phyloP scores from a whole-genome alignment of 257 asterid species.

The Oldenlandia corymbosa region DNA sequence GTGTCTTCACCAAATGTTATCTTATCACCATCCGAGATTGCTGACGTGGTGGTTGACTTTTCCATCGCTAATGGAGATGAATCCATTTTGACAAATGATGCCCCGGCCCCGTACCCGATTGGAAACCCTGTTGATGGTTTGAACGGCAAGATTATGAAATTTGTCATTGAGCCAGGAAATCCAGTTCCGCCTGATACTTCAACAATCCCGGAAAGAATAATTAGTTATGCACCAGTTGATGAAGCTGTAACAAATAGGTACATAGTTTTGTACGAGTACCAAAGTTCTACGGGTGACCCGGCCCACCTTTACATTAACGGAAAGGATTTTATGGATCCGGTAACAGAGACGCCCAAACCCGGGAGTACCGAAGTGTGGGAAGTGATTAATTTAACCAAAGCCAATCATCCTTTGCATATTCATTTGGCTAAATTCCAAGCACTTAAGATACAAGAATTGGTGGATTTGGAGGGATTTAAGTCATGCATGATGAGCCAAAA shows the following conservation, averaged over 20 bases:
- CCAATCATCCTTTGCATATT: slow-evolving; percentile 15
- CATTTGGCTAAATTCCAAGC: slow-evolving; percentile 17
- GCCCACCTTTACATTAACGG: slow-evolving; percentile 11
- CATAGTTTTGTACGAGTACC: slow-evolving; percentile 8
- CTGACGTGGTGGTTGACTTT: slow-evolving; percentile 9
- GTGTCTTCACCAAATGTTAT: neutral
- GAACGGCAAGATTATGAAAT: slow-evolving; percentile 7
- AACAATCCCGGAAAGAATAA: neutral
- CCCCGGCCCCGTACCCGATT: slow-evolving; percentile 9
- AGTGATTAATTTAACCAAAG: slow-evolving; percentile 14
- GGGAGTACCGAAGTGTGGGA: slow-evolving; percentile 18
- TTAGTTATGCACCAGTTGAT: neutral
- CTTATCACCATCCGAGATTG: slow-evolving; percentile 10
- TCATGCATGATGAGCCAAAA: slow-evolving; percentile 12
- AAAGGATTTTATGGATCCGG: slow-evolving; percentile 1
- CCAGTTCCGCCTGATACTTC: neutral
- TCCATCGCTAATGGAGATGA: neutral
- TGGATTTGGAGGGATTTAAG: neutral
- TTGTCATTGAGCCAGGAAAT: neutral
- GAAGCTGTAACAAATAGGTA: slow-evolving; percentile 1
- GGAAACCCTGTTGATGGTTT: neutral
- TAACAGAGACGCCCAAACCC: slow-evolving; percentile 5
- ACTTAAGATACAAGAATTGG: slow-evolving; percentile 8
- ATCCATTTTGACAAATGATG: slow-evolving; percentile 5
- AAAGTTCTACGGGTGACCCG: slow-evolving; percentile 6